phyloP scores from a whole-genome alignment of 202 grass and related monocot genomes.

The Carex arenaria region DNA sequence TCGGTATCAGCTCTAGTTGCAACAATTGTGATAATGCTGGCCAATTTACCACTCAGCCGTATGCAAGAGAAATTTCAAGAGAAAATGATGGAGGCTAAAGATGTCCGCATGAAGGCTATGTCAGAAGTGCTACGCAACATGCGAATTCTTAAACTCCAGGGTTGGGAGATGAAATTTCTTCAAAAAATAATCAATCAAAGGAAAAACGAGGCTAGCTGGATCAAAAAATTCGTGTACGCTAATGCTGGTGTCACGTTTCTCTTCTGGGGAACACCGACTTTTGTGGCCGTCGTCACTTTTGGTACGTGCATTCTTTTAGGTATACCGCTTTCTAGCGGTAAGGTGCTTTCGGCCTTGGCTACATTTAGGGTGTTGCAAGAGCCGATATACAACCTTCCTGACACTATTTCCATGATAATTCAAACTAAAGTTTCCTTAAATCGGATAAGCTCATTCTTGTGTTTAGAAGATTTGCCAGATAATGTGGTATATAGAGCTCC shows the following conservation, averaged over 20 bases:
- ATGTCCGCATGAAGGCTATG: conserved; percentile 74
- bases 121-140: conserved; percentile 82
- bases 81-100: conserved; percentile 83
- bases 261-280: conserved; percentile 71
- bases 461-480: conserved; percentile 54
- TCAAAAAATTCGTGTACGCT: conserved; percentile 66
- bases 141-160: conserved; percentile 83
- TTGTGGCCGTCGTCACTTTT: conserved; percentile 71
- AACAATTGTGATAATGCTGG: conserved; percentile 60
- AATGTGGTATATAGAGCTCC: conserved; percentile 39
- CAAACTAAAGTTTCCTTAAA: conserved; percentile 88
- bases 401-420: conserved; percentile 67
- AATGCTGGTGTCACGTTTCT: conserved; percentile 47
- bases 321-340: conserved; percentile 73
- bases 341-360: conserved; percentile 73
- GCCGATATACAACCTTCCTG: conserved; percentile 76
- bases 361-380: conserved; percentile 83
- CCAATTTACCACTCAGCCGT: conserved; percentile 48
- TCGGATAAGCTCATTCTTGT: conserved; percentile 60
- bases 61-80: conserved; percentile 74
- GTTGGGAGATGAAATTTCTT: conserved; percentile 92
- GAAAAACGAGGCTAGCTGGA: conserved; percentile 60
- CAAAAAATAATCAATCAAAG: conserved; percentile 69
- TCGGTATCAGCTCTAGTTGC: conserved; percentile 53
- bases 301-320: conserved; percentile 56